Percentiles rank a stretch among this genome's conserved stretches.
phyloP scores from a whole-genome alignment of 2,329 filamentous ascomycete species.

The Fusarium sublunatum region DNA sequence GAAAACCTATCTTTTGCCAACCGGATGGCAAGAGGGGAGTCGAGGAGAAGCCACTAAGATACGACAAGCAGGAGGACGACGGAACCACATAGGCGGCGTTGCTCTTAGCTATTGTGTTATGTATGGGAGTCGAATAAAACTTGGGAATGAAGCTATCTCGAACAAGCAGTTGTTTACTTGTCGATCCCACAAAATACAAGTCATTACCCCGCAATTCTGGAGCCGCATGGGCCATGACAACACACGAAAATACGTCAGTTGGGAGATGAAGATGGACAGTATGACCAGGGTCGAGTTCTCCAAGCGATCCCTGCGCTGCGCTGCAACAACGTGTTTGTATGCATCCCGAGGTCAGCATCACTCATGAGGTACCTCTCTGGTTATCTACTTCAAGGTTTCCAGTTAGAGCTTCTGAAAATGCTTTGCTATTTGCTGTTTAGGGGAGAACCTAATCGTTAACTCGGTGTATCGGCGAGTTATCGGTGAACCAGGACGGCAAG shows the following conservation, averaged over 20 bases:
- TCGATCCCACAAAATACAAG: conserved; percentile 21
- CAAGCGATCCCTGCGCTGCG: conserved; percentile 4
- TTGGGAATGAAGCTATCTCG: conserved; percentile 33
- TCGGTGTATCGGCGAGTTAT: conserved; percentile 13
- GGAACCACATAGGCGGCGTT: neutral
- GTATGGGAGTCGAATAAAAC: neutral
- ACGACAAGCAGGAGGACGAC: neutral
- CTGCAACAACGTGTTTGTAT: neutral
- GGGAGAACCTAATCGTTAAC: neutral
- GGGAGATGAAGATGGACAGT: conserved; percentile 19
- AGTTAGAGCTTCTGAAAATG: neutral
- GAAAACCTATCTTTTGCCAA: conserved; percentile 34
- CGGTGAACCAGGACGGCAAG: conserved; percentile 29
- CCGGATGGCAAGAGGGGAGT: conserved; percentile 28
- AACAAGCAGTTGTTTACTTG: conserved; percentile 16
- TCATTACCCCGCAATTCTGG: conserved; percentile 42
- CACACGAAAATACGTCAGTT: conserved; percentile 14
- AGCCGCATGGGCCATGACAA: conserved; percentile 28
- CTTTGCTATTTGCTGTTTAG: neutral
- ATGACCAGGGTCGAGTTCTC: conserved; percentile 16
- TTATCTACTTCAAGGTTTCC: neutral
- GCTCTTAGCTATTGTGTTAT: neutral
- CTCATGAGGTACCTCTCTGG: neutral
- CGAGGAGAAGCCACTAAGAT: conserved; percentile 1
- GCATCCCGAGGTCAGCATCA: neutral